Conservation (phyloP, 352 stramenopile genomes). For the Phytophthora pistaciae region DNA sequence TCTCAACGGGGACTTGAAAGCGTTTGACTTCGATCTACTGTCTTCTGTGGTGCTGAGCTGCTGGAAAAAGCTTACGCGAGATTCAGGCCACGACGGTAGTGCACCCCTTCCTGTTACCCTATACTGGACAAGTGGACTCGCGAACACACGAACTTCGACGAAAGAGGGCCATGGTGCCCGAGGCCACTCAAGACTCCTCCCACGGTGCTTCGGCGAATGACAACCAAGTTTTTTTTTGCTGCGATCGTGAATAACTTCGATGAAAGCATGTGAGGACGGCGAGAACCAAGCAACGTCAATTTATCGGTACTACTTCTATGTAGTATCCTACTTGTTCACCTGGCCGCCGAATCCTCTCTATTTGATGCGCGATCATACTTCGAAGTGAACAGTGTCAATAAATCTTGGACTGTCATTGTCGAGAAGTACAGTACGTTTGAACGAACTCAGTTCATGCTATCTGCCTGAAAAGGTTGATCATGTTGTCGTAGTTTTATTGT, state of each 20-base stretch:
- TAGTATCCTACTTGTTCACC: too few species aligned
- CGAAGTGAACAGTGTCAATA: too few species aligned
- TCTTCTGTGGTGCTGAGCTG: neutral
- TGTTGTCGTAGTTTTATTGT: too few species aligned
- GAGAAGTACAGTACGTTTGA: too few species aligned
- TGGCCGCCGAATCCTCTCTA: too few species aligned
- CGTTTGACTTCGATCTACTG: neutral
- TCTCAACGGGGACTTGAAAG: neutral
- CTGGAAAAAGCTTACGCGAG: neutral
- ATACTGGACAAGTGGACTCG: neutral
- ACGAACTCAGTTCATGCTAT: too few species aligned
- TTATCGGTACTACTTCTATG: too few species aligned
- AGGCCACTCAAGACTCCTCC: neutral
- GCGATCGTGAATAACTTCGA: neutral
- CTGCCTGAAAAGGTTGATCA: too few species aligned
- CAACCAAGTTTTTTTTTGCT: neutral
- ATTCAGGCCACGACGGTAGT: neutral
- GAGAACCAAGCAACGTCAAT: too few species aligned
- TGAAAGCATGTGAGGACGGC: neutral
- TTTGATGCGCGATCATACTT: too few species aligned
- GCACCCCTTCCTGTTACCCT: neutral
- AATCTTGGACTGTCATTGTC: too few species aligned
- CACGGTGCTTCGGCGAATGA: conserved; percentile 1
- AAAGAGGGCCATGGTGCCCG: neutral
- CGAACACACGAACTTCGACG: neutral